Conservation (phyloP, 2,329 filamentous ascomycete genomes). For the Fonsecaea pugnacius region DNA sequence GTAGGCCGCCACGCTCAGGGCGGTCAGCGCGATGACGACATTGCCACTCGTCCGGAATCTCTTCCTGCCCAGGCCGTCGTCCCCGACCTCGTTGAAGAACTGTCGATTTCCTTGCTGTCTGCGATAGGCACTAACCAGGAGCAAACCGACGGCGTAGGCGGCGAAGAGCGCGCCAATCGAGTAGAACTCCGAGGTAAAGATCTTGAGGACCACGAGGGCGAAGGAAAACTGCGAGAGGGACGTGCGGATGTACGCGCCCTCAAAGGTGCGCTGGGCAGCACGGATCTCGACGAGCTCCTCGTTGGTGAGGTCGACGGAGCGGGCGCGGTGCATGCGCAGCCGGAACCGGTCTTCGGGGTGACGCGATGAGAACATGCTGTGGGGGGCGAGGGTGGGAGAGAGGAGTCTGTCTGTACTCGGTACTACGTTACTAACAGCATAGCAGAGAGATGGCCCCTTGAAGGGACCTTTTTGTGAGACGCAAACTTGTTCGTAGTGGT, state of each 20-base stretch:
- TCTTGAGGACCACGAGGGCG: conserved; percentile 89
- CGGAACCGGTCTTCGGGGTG: conserved; percentile 75
- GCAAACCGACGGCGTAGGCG: conserved; percentile 81
- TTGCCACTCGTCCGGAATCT: conserved; percentile 70
- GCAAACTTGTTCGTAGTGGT: too few species aligned
- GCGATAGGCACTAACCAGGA: conserved; percentile 81
- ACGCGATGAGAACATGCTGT: conserved; percentile 42
- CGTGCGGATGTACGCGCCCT: conserved; percentile 94
- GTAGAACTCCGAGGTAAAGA: conserved; percentile 97
- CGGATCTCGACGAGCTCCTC: conserved; percentile 92
- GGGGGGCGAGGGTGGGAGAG: neutral
- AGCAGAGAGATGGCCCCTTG: too few species aligned
- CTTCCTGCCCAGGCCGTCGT: conserved; percentile 64
- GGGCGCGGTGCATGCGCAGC: conserved; percentile 79
- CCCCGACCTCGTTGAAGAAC: conserved; percentile 69
- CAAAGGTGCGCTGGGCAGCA: conserved; percentile 93
- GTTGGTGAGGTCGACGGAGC: conserved; percentile 78
- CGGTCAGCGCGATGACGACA: conserved; percentile 66
- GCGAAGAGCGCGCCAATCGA: conserved; percentile 95
- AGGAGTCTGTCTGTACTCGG: neutral
- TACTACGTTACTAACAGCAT: neutral
- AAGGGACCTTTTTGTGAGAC: too few species aligned
- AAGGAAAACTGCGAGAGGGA: conserved; percentile 95
- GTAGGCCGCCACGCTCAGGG: conserved; percentile 66
- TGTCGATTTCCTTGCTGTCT: conserved; percentile 90